A percentile compares a stretch with the other conserved stretches of the same genome.
Evolutionary conservation across 164 flowering plant genomes (phyloP).

Genomic region (Vitis riparia): DNA sequence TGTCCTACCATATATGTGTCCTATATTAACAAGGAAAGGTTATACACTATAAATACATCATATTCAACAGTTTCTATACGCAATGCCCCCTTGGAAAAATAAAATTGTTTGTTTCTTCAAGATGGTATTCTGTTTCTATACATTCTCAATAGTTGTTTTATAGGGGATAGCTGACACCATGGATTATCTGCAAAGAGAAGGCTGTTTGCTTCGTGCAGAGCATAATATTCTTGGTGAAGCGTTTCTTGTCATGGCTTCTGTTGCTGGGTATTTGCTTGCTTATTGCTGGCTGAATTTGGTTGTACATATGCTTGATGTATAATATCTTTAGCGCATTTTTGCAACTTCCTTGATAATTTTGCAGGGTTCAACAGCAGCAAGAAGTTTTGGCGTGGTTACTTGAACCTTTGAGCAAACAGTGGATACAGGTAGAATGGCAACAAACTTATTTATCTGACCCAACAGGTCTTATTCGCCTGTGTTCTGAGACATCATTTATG

Average conservation of each 20-base stretch:
- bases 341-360: conserved; percentile 12
- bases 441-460: conserved; percentile 81
- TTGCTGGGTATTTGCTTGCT: conserved; percentile 74
- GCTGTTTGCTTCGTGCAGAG: conserved; percentile 81
- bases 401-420: conserved; percentile 88
- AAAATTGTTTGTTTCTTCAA: not conserved
- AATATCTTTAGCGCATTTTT: not conserved
- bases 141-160: conserved; percentile 7
- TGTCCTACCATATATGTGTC: too few relatives aligned
- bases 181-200: conserved; percentile 82
- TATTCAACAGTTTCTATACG: not conserved
- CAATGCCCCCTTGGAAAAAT: not conserved
- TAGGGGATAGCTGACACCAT: conserved; percentile 93
- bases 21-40: too few relatives aligned
- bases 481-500: conserved; percentile 66
- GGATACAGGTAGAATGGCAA: conserved; percentile 89
- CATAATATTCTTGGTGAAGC: conserved; percentile 97
- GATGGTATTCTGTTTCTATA: not conserved
- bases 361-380: conserved; percentile 88
- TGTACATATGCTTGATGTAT: not conserved
- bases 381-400: conserved; percentile 94
- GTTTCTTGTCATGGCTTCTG: conserved; percentile 93
- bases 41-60: too few relatives aligned
- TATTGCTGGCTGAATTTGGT: not conserved
- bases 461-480: conserved; percentile 62